Evolutionary conservation across 768 basidiomycete species (phyloP).

Genomic region (Xerocomus potaroensis): DNA sequence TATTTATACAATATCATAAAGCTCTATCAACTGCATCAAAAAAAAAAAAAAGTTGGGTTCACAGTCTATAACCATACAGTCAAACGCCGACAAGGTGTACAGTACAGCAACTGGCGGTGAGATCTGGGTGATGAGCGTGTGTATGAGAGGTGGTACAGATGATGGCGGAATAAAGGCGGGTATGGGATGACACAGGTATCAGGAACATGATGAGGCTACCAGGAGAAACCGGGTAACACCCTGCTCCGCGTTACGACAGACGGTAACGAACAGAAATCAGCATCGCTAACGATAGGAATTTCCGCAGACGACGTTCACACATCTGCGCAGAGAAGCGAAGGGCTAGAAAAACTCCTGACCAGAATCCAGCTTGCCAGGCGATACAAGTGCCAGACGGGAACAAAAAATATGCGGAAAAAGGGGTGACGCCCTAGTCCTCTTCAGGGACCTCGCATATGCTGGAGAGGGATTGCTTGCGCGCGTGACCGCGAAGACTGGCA

Average conservation of each 20-base stretch:
- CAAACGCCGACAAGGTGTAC: conserved; percentile 6
- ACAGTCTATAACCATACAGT: conserved; percentile 17
- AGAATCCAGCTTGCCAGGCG: conserved; percentile 20
- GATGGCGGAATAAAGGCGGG: conserved; percentile 22
- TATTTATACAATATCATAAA: not conserved
- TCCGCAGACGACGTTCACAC: conserved; percentile 11
- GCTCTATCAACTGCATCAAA: conserved; percentile 11
- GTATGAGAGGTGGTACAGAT: conserved; percentile 24
- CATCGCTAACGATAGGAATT: conserved; percentile 17
- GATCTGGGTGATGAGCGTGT: conserved; percentile 19
- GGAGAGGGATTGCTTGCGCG: conserved; percentile 29
- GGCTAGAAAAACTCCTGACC: conserved; percentile 3
- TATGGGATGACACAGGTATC: conserved; percentile 32
- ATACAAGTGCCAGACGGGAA: conserved; percentile 5
- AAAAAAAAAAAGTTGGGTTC: not conserved
- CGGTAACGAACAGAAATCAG: conserved; percentile 22
- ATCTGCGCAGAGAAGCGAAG: conserved; percentile 12
- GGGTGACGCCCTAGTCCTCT: conserved; percentile 20
- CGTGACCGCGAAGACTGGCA: conserved; percentile 29
- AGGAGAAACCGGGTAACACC: conserved; percentile 11
- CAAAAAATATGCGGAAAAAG: not conserved
- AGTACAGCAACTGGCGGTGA: conserved; percentile 18
- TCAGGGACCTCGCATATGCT: conserved; percentile 33
- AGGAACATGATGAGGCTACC: conserved; percentile 18
- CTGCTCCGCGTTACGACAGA: conserved; percentile 14